These are phyloP conservation scores for Podila minutissima DNA, from an alignment of 192 early-diverging fungal genomes.

Conservation along the genomic window DNA sequence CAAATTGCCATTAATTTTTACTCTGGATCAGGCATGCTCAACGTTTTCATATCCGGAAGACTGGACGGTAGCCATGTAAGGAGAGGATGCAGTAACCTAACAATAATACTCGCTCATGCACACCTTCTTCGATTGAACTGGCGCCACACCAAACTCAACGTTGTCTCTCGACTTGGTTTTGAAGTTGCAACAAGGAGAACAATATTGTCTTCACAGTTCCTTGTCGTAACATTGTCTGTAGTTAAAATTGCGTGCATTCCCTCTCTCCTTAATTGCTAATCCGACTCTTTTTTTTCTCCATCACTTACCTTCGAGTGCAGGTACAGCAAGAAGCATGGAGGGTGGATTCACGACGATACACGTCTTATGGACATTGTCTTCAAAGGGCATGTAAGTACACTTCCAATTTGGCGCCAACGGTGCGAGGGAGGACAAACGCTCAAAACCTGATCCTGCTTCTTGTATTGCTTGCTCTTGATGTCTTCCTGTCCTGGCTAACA, in stretches of 20 bases:
- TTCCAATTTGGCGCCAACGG: too few species aligned
- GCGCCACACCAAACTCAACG: too few species aligned
- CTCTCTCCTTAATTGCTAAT: neutral
- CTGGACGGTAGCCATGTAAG: slow-evolving; percentile 47
- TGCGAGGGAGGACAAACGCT: too few species aligned
- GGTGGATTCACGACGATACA: slow-evolving; percentile 47
- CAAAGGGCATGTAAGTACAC: slow-evolving; percentile 31
- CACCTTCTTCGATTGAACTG: too few species aligned
- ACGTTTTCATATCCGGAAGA: slow-evolving; percentile 21
- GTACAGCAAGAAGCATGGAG: slow-evolving; percentile 49
- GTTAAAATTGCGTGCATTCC: neutral
- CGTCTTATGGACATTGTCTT: slow-evolving; percentile 28
- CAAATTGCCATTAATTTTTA: neutral
- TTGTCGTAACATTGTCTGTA: neutral
- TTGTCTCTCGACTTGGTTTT: too few species aligned
- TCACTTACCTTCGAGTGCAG: slow-evolving; percentile 1
- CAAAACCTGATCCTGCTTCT: too few species aligned
- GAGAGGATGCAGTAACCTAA: neutral
- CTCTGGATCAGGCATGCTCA: slow-evolving; percentile 21
- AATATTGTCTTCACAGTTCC: neutral
- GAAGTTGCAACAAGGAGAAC: too few species aligned
- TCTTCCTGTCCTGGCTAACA: too few species aligned
- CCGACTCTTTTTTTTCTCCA: neutral
- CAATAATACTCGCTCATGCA: too few species aligned
- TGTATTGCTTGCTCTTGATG: neutral